Evolutionary conservation across 805 yeast genomes (phyloP), one percentile per base, ranked within the genome.

Genomic region (Kodamaea lidongshanica): DNA sequence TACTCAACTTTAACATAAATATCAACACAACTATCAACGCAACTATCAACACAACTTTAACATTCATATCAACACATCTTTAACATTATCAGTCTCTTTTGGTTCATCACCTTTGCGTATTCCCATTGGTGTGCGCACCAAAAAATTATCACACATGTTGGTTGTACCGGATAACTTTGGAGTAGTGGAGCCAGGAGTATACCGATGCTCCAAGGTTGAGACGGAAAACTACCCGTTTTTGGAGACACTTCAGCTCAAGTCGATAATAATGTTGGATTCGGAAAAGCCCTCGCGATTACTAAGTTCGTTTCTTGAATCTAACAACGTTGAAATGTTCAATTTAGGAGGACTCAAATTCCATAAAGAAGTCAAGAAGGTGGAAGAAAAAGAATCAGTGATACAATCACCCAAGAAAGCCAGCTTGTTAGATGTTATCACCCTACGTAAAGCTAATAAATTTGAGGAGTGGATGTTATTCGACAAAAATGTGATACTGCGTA

Each of bases 121-220:
- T n/a, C n/a, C n/a, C n/a, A n/a, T n/a, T n/a, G n/a, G n/a, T n/a
- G n/a, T n/a, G n/a, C n/a, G n/a, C n/a, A n/a, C n/a, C n/a, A n/a
- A n/a, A n/a, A n/a, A n/a, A n/a, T 10, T 12, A 19, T 11, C 19
- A 32, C 19, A 16, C 27, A 86, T 87, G 96, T 65, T 87, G 18
- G 84, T 88, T 1, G 94, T 95, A 1, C 97, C 98, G 1, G 89
- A 86, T 28, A 84, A 83, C 50, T 92, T 83, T 60, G 95, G 95
- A 0, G 66, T 86, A 17, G 96, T 88, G 4, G 96, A 92, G 56
- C 78, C 79, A 15, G 94, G 94, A 0, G 61, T 89, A 1, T 60
- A 83, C 57, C 68, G 96, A 32, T 84, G 96, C 46, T 71, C 92
- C 4, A 76, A 77, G 43, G 56, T 89, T 7, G 89, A 82, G 36